A percentile compares a stretch with the other conserved stretches of the same genome.
Evolutionary conservation across 495 filamentous ascomycete genomes (phyloP).

Genomic region (Aspergillus nidulans): DNA sequence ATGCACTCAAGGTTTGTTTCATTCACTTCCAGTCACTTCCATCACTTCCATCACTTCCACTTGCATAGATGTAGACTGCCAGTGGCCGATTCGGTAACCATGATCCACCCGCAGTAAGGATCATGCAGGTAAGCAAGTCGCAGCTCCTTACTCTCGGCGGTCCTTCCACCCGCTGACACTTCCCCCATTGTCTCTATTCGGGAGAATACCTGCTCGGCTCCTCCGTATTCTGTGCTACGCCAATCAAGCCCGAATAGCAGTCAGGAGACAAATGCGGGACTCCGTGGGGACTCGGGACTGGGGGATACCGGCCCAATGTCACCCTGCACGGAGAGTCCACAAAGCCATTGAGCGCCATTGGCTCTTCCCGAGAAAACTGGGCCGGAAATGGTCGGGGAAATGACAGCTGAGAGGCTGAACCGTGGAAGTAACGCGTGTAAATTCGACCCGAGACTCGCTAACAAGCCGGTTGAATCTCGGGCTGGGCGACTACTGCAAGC

Average conservation of each 20-base stretch:
- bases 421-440: not conserved
- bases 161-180: too few species aligned
- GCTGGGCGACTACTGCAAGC: not conserved
- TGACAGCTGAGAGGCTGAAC: not conserved
- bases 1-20: not conserved
- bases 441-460: not conserved
- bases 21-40: not conserved
- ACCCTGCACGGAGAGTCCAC: conserved; percentile 2
- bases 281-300: not conserved
- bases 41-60: not conserved
- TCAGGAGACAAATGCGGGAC: not conserved
- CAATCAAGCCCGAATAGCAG: too few species aligned
- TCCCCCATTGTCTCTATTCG: too few species aligned
- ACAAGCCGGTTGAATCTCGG: not conserved
- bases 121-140: not conserved
- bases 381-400: not conserved
- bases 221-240: too few species aligned
- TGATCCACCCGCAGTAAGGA: not conserved
- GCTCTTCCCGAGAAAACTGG: not conserved
- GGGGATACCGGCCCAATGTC: not conserved
- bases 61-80: not conserved
- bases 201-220: too few species aligned
- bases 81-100: not conserved
- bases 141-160: too few species aligned
- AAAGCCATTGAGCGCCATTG: not conserved